A percentile compares a stretch with the other conserved stretches of the same genome.
Conservation (phyloP, 441 rosid genomes). For the Adansonia grandidieri region DNA sequence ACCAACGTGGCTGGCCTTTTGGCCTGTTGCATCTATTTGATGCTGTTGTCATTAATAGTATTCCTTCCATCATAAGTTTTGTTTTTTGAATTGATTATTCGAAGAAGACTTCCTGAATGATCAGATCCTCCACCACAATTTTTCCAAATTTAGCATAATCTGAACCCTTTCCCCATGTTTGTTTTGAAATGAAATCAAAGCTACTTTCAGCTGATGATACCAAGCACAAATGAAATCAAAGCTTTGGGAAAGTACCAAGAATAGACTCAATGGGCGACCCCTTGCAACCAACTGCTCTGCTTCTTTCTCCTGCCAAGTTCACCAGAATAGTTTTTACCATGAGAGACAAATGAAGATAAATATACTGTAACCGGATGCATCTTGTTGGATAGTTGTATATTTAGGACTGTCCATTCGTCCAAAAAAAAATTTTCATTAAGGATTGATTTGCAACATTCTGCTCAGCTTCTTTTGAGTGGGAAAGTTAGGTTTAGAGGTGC, state of each 20-base stretch:
- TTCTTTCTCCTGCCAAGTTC: conserved; percentile 29
- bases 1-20: neutral
- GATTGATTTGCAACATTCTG: conserved; percentile 26
- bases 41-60: neutral
- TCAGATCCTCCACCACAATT: conserved; percentile 24
- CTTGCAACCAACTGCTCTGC: conserved; percentile 38
- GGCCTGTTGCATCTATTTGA: neutral
- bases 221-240: conserved; percentile 7
- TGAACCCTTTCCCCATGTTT: neutral
- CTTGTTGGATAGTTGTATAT: conserved; percentile 23
- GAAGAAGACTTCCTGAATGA: conserved; percentile 13
- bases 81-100: conserved; percentile 35
- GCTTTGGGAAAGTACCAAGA: conserved; percentile 27
- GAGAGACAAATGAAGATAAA: conserved; percentile 29
- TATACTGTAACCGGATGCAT: conserved; percentile 21
- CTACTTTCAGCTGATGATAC: neutral
- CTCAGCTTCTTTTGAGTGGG: neutral
- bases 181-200: neutral
- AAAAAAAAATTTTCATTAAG: conserved; percentile 28
- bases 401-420: conserved; percentile 17
- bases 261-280: conserved; percentile 28
- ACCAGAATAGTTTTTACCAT: conserved; percentile 28
- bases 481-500: conserved; percentile 14
- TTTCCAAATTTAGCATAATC: neutral
- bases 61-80: neutral